Conservation (phyloP, 768 basidiomycete species). For the Ramaria rubella region DNA sequence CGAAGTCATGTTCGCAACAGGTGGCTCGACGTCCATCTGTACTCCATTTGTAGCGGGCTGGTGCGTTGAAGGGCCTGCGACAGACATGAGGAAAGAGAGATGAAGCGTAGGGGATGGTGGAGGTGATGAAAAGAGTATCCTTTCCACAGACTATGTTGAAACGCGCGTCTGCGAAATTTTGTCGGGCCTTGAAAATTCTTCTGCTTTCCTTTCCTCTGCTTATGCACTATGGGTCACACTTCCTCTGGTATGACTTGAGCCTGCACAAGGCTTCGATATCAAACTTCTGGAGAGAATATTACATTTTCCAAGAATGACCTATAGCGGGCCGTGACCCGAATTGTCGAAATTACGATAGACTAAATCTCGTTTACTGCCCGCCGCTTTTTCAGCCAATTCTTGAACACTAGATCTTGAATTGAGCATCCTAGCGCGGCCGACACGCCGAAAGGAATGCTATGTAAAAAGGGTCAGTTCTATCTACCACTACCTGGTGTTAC, state of each 20-base stretch:
- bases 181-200: slow-evolving; percentile 3
- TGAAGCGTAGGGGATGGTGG: background rate
- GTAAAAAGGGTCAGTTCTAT: background rate
- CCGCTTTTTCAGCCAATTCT: slow-evolving; percentile 43
- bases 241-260: too few relatives aligned
- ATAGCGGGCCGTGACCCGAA: too few relatives aligned
- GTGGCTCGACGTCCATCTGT: slow-evolving; percentile 11
- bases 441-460: slow-evolving; percentile 54
- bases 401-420: slow-evolving; percentile 44
- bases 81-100: slow-evolving; percentile 18
- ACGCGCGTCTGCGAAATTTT: slow-evolving; percentile 3
- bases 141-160: background rate
- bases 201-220: too few relatives aligned
- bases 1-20: slow-evolving; percentile 56
- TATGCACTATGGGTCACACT: background rate
- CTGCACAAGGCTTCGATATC: too few relatives aligned
- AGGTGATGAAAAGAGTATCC: background rate
- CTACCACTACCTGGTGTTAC: background rate
- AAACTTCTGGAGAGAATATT: too few relatives aligned
- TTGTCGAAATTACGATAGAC: too few relatives aligned
- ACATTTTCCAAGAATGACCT: too few relatives aligned
- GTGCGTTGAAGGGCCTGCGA: slow-evolving; percentile 24
- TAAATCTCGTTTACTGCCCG: too few relatives aligned
- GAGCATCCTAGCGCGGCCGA: slow-evolving; percentile 58
- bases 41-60: slow-evolving; percentile 10